Percentiles rank a stretch among this genome's conserved stretches.
Conservation (phyloP, 331 rosid genomes). For the Rhamnella rubrinervis region DNA sequence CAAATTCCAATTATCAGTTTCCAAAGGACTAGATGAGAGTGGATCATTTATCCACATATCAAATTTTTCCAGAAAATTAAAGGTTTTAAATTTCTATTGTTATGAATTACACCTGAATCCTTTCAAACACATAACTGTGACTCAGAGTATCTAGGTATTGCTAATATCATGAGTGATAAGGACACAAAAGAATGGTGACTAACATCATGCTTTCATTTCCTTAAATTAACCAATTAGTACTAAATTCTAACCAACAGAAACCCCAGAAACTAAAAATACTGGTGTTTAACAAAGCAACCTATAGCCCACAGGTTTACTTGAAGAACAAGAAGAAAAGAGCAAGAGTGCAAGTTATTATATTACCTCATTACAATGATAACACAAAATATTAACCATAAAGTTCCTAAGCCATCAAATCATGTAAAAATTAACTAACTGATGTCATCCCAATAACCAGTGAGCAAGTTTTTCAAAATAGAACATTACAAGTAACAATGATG, state of each 20-base stretch:
- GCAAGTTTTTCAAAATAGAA: background rate
- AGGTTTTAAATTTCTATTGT: background rate
- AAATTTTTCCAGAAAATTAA: background rate
- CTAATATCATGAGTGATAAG: background rate
- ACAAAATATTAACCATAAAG: background rate
- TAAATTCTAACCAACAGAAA: background rate
- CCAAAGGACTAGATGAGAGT: background rate
- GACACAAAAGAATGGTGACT: background rate
- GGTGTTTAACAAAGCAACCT: background rate
- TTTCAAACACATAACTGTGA: background rate
- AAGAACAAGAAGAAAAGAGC: background rate
- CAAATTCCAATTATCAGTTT: background rate
- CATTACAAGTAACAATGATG: constrained; percentile 13
- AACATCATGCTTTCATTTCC: background rate
- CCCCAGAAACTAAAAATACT: background rate
- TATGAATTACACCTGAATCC: background rate
- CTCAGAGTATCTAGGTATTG: background rate
- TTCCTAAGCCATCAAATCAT: background rate
- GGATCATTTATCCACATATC: background rate
- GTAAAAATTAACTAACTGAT: background rate
- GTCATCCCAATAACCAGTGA: background rate
- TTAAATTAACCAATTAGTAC: background rate
- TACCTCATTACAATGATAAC: background rate
- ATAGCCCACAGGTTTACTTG: background rate
- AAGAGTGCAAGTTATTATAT: background rate